phyloP scores from a whole-genome alignment of 163 green algal genomes.

The Volvox carteri region DNA sequence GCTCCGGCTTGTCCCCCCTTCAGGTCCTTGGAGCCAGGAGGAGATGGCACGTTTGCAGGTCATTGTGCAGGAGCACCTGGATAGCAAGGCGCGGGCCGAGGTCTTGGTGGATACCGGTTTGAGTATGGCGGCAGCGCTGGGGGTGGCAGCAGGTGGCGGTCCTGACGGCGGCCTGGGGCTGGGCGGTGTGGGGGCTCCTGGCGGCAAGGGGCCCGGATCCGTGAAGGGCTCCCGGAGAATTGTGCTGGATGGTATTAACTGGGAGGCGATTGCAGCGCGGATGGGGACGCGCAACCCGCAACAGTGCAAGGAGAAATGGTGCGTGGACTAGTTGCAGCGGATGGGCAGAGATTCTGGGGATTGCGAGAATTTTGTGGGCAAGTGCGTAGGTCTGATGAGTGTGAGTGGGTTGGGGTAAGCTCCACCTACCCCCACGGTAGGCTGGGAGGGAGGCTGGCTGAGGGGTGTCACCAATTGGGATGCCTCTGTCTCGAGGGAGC shows the following conservation, averaged over 20 bases:
- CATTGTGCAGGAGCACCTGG: conserved; percentile 70
- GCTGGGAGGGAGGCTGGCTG: too few relatives aligned
- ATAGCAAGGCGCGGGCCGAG: conserved; percentile 42
- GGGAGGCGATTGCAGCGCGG: conserved; percentile 68
- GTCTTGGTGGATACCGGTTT: background rate
- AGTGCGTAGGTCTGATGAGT: too few relatives aligned
- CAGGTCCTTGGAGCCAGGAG: conserved; percentile 70
- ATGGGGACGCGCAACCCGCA: conserved; percentile 73
- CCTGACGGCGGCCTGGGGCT: background rate
- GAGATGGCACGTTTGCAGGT: conserved; percentile 67
- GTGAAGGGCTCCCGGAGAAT: conserved; percentile 46
- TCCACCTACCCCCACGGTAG: too few relatives aligned
- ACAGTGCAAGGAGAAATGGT: conserved; percentile 85
- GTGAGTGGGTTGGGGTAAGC: too few relatives aligned
- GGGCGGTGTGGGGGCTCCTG: background rate
- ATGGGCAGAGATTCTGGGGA: too few relatives aligned
- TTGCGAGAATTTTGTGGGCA: too few relatives aligned
- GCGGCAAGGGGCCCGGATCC: background rate
- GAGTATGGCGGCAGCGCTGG: background rate
- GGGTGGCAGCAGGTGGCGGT: background rate
- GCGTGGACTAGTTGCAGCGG: too few relatives aligned
- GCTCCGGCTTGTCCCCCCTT: too few relatives aligned
- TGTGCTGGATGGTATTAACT: conserved; percentile 84
- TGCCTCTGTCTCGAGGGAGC: too few relatives aligned
- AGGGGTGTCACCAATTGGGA: too few relatives aligned